phyloP scores from a whole-genome alignment of 2,329 filamentous ascomycete species.

The Aureobasidium sp. region DNA sequence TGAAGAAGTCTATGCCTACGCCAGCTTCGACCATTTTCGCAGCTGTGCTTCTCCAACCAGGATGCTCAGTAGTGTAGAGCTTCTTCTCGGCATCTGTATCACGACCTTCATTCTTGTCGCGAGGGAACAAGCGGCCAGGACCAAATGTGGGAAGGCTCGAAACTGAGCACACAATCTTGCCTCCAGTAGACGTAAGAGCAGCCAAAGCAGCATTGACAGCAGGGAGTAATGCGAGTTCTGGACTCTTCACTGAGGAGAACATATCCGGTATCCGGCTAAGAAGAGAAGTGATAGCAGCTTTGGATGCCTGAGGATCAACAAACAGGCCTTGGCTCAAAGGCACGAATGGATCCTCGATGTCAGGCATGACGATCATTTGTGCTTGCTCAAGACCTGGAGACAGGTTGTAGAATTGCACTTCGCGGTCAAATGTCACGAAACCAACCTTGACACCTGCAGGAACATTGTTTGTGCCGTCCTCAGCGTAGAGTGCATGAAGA shows the following conservation, averaged over 20 bases:
- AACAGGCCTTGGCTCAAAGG: constrained; percentile 87
- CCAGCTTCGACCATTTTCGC: constrained; percentile 83
- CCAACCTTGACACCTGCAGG: constrained; percentile 80
- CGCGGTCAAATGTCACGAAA: constrained; percentile 92
- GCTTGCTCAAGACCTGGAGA: constrained; percentile 73
- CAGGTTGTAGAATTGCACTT: constrained; percentile 97
- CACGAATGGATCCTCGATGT: constrained; percentile 93
- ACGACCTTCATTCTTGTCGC: constrained; percentile 86
- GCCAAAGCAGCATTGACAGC: constrained; percentile 75
- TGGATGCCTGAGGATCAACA: constrained; percentile 88
- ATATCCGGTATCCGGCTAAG: constrained; percentile 74
- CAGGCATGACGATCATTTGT: constrained; percentile 98
- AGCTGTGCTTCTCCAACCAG: constrained; percentile 76
- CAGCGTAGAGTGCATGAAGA: constrained; percentile 73
- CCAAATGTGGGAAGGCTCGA: constrained; percentile 88
- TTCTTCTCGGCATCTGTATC: constrained; percentile 88
- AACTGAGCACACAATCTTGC: constrained; percentile 84
- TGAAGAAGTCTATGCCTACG: constrained; percentile 87
- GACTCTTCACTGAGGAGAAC: constrained; percentile 81
- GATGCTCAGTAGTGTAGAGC: constrained; percentile 82
- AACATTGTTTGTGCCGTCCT: constrained; percentile 44
- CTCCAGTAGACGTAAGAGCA: constrained; percentile 80
- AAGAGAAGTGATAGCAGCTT: constrained; percentile 80
- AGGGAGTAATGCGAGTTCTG: constrained; percentile 81
- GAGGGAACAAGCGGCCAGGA: constrained; percentile 73